A percentile compares a stretch with the other conserved stretches of the same genome.
Conservation (phyloP, 441 rosid genomes). For the Croton setiger region DNA sequence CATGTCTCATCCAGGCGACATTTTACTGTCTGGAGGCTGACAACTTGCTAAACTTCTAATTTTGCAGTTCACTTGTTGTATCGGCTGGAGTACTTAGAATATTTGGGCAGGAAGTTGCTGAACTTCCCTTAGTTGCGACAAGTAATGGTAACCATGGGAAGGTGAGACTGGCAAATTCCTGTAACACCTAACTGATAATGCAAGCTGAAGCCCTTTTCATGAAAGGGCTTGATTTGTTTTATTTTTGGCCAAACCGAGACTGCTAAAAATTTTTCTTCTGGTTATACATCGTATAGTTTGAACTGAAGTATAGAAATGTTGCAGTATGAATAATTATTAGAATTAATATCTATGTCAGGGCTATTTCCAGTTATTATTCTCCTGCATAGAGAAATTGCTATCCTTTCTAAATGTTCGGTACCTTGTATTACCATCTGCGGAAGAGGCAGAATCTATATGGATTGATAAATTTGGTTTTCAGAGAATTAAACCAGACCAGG, state of each 20-base stretch:
- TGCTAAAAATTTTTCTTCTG: neutral
- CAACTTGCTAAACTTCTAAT: constrained; percentile 1
- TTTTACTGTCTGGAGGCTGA: constrained; percentile 5
- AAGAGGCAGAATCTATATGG: constrained; percentile 92
- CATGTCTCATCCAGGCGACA: neutral
- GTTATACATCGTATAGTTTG: neutral
- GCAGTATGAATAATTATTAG: neutral
- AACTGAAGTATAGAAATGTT: neutral
- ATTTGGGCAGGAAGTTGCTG: constrained; percentile 88
- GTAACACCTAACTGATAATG: neutral
- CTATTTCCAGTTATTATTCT: constrained; percentile 74
- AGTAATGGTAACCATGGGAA: constrained; percentile 54
- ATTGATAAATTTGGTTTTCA: constrained; percentile 74
- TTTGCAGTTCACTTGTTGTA: constrained; percentile 46
- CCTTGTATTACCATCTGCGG: constrained; percentile 84
- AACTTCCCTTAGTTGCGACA: constrained; percentile 96
- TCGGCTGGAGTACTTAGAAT: constrained; percentile 90
- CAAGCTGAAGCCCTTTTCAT: neutral
- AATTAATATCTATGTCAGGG: constrained; percentile 45
- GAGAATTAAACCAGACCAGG: constrained; percentile 68
- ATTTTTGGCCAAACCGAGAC: neutral
- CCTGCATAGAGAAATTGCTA: constrained; percentile 83
- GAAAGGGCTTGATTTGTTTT: neutral
- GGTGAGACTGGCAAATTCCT: constrained; percentile 33
- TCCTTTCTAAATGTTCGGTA: constrained; percentile 57